phyloP scores from a whole-genome alignment of 2,329 filamentous ascomycete species.

The Hirsutella rhossiliensis region DNA sequence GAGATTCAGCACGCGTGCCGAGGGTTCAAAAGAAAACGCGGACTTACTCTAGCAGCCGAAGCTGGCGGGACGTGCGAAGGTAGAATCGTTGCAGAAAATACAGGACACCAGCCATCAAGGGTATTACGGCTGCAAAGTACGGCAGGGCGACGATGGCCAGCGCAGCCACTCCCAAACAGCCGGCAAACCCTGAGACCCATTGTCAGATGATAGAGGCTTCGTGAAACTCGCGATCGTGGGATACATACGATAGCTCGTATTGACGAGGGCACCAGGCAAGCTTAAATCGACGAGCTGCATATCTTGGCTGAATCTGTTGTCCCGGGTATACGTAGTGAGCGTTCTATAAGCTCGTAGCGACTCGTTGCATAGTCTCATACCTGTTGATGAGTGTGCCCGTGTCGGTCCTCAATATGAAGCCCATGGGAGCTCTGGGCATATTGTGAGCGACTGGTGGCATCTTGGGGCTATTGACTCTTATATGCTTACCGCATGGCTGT shows the following conservation, averaged over 20 bases:
- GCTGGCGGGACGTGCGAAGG: conserved; percentile 4
- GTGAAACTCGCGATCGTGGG: neutral
- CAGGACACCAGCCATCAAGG: neutral
- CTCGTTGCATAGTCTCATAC: no score
- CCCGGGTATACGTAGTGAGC: no score
- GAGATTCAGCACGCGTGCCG: neutral
- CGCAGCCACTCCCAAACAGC: neutral
- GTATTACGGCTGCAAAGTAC: neutral
- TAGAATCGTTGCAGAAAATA: conserved; percentile 3
- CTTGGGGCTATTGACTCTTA: no score
- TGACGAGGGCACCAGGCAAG: neutral
- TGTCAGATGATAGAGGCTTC: neutral
- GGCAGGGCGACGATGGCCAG: neutral
- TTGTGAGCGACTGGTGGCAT: no score
- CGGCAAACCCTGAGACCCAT: neutral
- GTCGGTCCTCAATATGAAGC: conserved; percentile 1
- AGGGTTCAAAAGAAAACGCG: no score
- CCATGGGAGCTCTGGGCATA: neutral
- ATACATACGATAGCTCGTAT: neutral
- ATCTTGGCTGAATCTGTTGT: conserved; percentile 5
- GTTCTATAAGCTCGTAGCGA: no score
- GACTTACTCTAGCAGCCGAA: conserved; percentile 5
- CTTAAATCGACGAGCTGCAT: conserved; percentile 4
- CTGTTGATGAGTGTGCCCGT: conserved; percentile 3
- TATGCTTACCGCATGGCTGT: no score